phyloP scores from a whole-genome alignment of 176 grass and related monocot genomes.

The Elaeis guineensis region DNA sequence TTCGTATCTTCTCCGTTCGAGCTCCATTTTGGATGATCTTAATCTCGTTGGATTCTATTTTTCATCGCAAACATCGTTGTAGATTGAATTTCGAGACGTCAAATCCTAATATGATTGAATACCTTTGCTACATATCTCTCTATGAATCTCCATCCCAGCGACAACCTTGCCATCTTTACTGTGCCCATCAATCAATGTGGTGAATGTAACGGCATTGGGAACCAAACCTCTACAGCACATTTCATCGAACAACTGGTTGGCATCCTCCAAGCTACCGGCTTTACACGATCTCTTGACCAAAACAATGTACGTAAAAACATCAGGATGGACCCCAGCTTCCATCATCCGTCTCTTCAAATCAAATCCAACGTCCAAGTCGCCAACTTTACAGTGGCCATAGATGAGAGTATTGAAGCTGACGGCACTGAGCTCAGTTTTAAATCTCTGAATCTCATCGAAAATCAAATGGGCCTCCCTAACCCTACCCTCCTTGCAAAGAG shows the following conservation, averaged over 20 bases:
- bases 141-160: constrained; percentile 30
- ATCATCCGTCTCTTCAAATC: too few relatives aligned
- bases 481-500: constrained; percentile 29
- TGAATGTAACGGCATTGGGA: too few relatives aligned
- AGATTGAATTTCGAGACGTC: too few relatives aligned
- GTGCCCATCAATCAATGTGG: constrained; percentile 42
- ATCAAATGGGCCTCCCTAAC: constrained; percentile 20
- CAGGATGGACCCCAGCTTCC: too few relatives aligned
- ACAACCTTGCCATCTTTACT: constrained; percentile 35
- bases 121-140: constrained; percentile 30
- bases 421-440: constrained; percentile 22
- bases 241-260: constrained; percentile 33
- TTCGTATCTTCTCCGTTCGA: too few relatives aligned
- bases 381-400: constrained; percentile 29
- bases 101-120: too few relatives aligned
- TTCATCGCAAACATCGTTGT: too few relatives aligned
- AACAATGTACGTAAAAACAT: constrained; percentile 41
- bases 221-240: constrained; percentile 23
- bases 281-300: constrained; percentile 40
- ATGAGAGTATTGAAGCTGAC: constrained; percentile 64
- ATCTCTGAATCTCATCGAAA: constrained; percentile 38
- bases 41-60: too few relatives aligned
- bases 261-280: constrained; percentile 26
- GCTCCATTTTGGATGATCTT: too few relatives aligned
- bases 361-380: constrained; percentile 22